phyloP scores from a whole-genome alignment of 2,329 filamentous ascomycete species.

The Colletotrichum neosansevieriae region DNA sequence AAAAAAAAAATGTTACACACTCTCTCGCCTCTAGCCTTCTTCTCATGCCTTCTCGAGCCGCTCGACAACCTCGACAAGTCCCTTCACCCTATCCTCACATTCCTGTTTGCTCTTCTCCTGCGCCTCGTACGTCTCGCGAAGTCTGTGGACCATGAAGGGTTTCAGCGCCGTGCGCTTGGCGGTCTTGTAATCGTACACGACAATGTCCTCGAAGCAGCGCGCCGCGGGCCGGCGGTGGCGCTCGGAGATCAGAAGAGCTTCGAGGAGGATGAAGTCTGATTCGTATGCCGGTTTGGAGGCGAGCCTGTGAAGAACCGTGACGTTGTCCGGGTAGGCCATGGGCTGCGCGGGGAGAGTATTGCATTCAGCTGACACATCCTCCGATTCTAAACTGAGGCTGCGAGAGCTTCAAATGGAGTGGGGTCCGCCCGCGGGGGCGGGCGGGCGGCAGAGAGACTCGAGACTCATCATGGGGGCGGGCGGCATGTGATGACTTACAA shows the following conservation, averaged over 20 bases:
- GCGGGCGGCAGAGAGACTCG: too few relatives aligned
- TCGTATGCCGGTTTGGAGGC: constrained; percentile 58
- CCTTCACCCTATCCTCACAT: constrained; percentile 41
- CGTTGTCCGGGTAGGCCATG: constrained; percentile 83
- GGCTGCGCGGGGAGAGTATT: constrained; percentile 63
- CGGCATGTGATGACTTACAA: constrained; percentile 68
- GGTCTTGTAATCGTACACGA: constrained; percentile 74
- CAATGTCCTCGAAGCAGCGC: constrained; percentile 80
- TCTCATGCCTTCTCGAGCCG: constrained; percentile 21
- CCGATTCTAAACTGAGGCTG: constrained; percentile 8
- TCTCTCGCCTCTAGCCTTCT: background rate
- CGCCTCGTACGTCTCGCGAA: constrained; percentile 51
- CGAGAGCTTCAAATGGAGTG: background rate
- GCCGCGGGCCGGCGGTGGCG: constrained; percentile 78
- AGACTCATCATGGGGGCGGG: background rate
- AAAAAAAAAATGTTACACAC: too few relatives aligned
- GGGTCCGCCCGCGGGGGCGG: too few relatives aligned
- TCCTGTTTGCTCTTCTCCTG: constrained; percentile 46
- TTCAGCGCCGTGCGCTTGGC: constrained; percentile 54
- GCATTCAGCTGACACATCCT: too few relatives aligned
- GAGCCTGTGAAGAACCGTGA: constrained; percentile 88
- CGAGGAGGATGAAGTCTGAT: constrained; percentile 66
- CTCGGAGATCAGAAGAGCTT: constrained; percentile 80
- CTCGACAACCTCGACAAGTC: constrained; percentile 31
- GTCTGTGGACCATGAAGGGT: constrained; percentile 54